phyloP scores from a whole-genome alignment of 331 rosid genomes.

The Quercus tomentella region DNA sequence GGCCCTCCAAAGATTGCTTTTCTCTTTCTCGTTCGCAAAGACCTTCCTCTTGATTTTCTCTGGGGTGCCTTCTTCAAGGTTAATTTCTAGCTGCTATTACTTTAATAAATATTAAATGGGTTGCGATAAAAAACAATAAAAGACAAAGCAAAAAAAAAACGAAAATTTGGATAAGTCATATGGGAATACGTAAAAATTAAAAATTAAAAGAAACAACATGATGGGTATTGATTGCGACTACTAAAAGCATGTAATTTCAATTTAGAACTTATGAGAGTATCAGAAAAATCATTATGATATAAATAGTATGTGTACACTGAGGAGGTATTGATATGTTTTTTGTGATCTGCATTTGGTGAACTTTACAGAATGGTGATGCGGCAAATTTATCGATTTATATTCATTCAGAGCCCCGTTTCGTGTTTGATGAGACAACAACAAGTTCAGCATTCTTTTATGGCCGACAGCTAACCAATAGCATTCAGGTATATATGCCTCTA shows the following conservation, averaged over 20 bases:
- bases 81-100: neutral
- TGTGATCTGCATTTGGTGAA: neutral
- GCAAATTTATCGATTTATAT: neutral
- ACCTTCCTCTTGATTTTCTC: constrained; percentile 11
- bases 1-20: constrained; percentile 7
- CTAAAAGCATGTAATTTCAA: neutral
- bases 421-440: constrained; percentile 1
- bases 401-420: neutral
- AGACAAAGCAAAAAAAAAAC: neutral
- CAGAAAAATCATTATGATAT: neutral
- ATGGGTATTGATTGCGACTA: neutral
- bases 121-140: neutral
- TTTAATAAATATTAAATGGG: neutral
- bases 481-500: neutral
- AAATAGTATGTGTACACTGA: too few species aligned
- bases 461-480: neutral
- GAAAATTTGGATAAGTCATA: neutral
- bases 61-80: constrained; percentile 7
- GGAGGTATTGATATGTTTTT: neutral
- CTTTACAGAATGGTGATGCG: neutral
- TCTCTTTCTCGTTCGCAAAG: neutral
- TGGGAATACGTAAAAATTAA: neutral
- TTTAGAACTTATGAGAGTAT: neutral
- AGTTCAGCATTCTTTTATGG: constrained; percentile 1
- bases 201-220: neutral